These are phyloP conservation scores for Pseudodiploospora longispora DNA, from an alignment of 2,329 filamentous ascomycete species.

Conservation along the genomic window DNA sequence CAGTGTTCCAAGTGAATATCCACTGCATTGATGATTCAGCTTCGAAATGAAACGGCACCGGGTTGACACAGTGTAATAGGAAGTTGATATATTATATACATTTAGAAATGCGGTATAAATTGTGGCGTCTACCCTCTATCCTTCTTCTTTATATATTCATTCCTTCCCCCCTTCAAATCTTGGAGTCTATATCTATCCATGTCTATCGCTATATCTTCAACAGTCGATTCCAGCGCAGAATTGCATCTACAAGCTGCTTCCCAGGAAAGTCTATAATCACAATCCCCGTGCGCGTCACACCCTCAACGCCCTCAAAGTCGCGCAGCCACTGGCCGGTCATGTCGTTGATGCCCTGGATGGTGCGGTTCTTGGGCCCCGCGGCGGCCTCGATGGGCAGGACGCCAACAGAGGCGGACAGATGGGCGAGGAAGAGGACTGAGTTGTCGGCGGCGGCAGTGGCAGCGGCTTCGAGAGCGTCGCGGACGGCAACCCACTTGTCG, in stretches of 20 bases:
- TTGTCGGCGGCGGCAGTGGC: conserved; percentile 25
- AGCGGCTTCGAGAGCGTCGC: conserved; percentile 30
- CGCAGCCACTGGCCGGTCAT: conserved; percentile 37
- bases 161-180: too few relatives aligned
- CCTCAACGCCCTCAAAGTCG: conserved; percentile 17
- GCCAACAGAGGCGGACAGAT: conserved; percentile 39
- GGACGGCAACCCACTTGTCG: conserved; percentile 40
- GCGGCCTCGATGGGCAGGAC: conserved; percentile 43
- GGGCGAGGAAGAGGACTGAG: conserved; percentile 33
- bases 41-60: too few relatives aligned
- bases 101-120: too few relatives aligned
- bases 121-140: too few relatives aligned
- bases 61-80: too few relatives aligned
- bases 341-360: conserved; percentile 41
- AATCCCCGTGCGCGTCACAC: conserved; percentile 30
- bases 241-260: conserved; percentile 30
- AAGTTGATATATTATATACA: too few relatives aligned
- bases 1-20: too few relatives aligned
- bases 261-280: conserved; percentile 44
- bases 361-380: conserved; percentile 35
- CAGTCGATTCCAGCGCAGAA: conserved; percentile 33
- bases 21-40: too few relatives aligned
- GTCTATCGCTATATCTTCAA: neutral
- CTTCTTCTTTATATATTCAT: too few relatives aligned
- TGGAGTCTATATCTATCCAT: too few relatives aligned